phyloP scores from a whole-genome alignment of 129 eudicot genomes.

The Saposhnikovia divaricata region DNA sequence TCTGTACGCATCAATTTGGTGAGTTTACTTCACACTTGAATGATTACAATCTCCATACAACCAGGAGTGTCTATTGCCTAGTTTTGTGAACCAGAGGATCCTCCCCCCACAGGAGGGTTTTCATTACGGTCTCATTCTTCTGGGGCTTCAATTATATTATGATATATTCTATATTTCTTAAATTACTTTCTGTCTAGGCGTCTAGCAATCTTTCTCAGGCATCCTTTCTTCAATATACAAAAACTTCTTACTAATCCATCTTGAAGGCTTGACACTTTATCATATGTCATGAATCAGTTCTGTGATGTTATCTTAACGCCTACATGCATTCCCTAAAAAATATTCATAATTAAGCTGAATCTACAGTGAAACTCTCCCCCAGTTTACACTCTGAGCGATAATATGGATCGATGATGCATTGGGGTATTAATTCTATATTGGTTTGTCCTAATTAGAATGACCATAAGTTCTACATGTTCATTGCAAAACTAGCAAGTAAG shows the following conservation, averaged over 20 bases:
- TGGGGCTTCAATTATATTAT: not conserved
- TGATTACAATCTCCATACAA: not conserved
- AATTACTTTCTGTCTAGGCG: not conserved
- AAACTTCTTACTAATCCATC: not conserved
- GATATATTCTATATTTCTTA: no score
- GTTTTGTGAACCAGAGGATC: no score
- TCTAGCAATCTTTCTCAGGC: not conserved
- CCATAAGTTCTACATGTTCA: not conserved
- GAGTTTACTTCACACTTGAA: not conserved
- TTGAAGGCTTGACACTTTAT: not conserved
- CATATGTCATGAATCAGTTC: not conserved
- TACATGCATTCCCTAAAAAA: not conserved
- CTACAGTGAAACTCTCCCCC: no score
- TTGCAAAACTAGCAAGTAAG: not conserved
- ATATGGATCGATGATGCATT: not conserved
- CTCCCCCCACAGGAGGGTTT: no score
- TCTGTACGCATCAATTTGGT: conserved; percentile 39
- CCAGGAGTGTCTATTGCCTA: not conserved
- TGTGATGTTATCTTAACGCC: not conserved
- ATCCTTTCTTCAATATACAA: not conserved
- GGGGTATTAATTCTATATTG: not conserved
- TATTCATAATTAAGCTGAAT: not conserved
- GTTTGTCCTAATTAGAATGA: not conserved
- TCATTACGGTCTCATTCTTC: not conserved
- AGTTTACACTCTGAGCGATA: not conserved